Evolutionary conservation across 257 asterid species (phyloP), one percentile per base, ranked within the genome.

Genomic region (Craterostigma plantagineum): DNA sequence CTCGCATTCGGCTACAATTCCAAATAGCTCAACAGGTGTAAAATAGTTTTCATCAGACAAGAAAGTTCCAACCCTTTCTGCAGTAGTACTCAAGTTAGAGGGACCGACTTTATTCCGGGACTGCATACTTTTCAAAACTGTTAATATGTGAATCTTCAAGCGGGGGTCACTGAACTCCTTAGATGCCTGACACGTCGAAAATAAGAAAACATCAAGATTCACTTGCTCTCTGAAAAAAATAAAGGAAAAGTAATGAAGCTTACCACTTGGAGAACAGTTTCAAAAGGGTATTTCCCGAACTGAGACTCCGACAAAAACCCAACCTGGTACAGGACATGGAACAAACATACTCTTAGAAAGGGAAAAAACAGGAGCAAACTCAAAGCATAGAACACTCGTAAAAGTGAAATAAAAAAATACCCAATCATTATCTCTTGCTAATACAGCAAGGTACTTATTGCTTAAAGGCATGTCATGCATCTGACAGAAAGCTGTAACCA

Each of bases 361-460:
- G n/a, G 27, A 45, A 54, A 40, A 18, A 2, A 9, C 43, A 45
- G 42, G 34, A 33, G 43, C 49, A 46, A 4, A 16, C 33, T 9
- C 54, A 45, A 59, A 37, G 41, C 38, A 47, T 41, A 38, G 38
- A 13, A 51, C 12, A 40, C 27, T 33, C 40, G 42, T 18, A 34
- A 30, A 18, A 7, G 27, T 47, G 4, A 55, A 33, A 52, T 46
- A 43, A 65, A 43, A 57, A n/a, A n/a, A 50, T 83, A 90, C 98
- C 98, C 98, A 90, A 58, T 90, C 98, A 55, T 90, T 90, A 61
- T 79, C 95, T 63, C 87, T 79, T 36, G 98, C 95, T 71, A 90
- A 72, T 47, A 63, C 65, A 54, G 91, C 75, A 51, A 90, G 93
- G 67, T 90, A 90, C 65, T 73, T 90, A 61, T 81, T 76, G 84